A percentile compares a stretch with the other conserved stretches of the same genome.
These are phyloP conservation scores for Hyaloscypha variabilis DNA, from an alignment of 495 filamentous ascomycete genomes.

Conservation along the genomic window DNA sequence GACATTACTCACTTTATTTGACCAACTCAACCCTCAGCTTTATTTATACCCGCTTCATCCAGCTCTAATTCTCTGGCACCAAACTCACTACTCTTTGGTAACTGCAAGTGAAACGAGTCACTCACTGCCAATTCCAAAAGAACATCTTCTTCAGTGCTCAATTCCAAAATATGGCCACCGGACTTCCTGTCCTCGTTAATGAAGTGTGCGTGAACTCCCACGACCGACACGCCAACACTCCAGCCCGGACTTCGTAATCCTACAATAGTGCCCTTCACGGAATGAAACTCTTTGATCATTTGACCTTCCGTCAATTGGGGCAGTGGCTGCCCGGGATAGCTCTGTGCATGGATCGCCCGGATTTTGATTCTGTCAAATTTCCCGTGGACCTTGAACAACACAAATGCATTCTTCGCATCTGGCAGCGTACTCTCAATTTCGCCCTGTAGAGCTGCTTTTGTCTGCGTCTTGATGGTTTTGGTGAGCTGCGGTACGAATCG, in stretches of 20 bases:
- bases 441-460: constrained; percentile 36
- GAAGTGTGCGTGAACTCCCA: constrained; percentile 56
- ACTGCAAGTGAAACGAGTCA: constrained; percentile 39
- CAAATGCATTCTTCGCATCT: constrained; percentile 41
- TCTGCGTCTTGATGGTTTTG: constrained; percentile 18
- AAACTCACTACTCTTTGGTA: constrained; percentile 47
- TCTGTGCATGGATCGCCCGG: constrained; percentile 41
- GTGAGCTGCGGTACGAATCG: constrained; percentile 33
- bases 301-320: constrained; percentile 45
- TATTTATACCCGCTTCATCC: constrained; percentile 35
- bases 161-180: constrained; percentile 52
- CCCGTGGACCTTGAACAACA: constrained; percentile 42
- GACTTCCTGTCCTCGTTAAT: constrained; percentile 42
- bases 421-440: constrained; percentile 41
- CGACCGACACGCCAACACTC: constrained; percentile 50
- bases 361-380: constrained; percentile 40
- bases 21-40: constrained; percentile 35
- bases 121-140: constrained; percentile 37
- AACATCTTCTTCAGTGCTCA: constrained; percentile 41
- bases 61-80: constrained; percentile 41
- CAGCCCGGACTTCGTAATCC: constrained; percentile 52
- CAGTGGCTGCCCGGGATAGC: constrained; percentile 39
- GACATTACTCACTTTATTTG: too few relatives aligned
- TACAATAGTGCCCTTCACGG: constrained; percentile 45
- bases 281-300: constrained; percentile 37